These are phyloP conservation scores for Rutstroemia sp. DNA, from an alignment of 2,329 filamentous ascomycete genomes.

Conservation along the genomic window DNA sequence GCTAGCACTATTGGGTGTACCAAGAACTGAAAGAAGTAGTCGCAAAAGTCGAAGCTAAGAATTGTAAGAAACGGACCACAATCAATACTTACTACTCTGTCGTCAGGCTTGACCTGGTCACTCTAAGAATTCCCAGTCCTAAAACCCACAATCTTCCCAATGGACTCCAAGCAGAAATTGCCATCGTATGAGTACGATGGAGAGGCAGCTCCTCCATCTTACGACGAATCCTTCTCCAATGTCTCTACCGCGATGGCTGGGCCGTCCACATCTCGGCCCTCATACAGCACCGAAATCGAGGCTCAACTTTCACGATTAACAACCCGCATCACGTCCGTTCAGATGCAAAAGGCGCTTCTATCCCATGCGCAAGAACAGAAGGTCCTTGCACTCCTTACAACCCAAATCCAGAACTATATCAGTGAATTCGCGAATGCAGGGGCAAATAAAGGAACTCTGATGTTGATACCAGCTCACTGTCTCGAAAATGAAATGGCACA, in stretches of 20 bases:
- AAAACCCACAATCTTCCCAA: background rate
- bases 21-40: no score
- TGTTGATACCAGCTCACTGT: conserved; percentile 22
- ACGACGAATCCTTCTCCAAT: conserved; percentile 14
- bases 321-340: conserved; percentile 17
- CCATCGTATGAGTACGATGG: conserved; percentile 8
- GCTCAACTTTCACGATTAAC: conserved; percentile 21
- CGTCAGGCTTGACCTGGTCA: no score
- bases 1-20: no score
- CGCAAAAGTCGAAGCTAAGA: no score
- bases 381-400: conserved; percentile 22
- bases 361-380: conserved; percentile 22
- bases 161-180: conserved; percentile 19
- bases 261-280: conserved; percentile 5
- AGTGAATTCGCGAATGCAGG: conserved; percentile 22
- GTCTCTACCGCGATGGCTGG: conserved; percentile 1
- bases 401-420: conserved; percentile 24
- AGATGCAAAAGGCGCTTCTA: conserved; percentile 18
- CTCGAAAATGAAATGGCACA: conserved; percentile 18
- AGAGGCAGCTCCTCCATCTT: conserved; percentile 21
- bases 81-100: no score
- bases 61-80: no score
- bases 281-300: conserved; percentile 22
- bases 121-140: no score
- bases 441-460: conserved; percentile 19